Conservation (phyloP, 345 rosid genomes). For the Anacardium occidentale region DNA sequence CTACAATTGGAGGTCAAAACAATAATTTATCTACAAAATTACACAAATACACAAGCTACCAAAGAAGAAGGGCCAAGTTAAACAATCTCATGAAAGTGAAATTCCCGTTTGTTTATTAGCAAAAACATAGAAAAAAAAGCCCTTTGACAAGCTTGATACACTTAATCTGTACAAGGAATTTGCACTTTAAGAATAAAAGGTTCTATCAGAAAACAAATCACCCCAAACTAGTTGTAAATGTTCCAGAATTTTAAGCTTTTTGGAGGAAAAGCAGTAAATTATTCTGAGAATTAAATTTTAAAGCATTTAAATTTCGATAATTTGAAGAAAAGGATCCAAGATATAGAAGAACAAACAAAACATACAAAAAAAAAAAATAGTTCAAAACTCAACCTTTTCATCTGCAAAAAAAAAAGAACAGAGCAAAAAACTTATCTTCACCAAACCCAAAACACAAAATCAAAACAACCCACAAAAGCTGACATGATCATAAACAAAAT, state of each 20-base stretch:
- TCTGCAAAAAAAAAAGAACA: background rate
- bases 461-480: conserved; percentile 17
- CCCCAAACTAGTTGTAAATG: background rate
- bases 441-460: conserved; percentile 2
- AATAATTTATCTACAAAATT: conserved; percentile 6
- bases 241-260: background rate
- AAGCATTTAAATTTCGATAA: conserved; percentile 30
- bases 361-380: background rate
- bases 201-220: conserved; percentile 7
- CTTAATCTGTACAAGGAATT: conserved; percentile 16
- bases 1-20: conserved; percentile 12
- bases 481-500: conserved; percentile 18
- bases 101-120: background rate
- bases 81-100: conserved; percentile 5
- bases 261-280: conserved; percentile 11
- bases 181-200: background rate
- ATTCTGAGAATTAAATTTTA: conserved; percentile 9
- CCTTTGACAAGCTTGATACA: conserved; percentile 11
- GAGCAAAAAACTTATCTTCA: background rate
- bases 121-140: background rate
- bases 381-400: conserved; percentile 16
- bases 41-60: conserved; percentile 32
- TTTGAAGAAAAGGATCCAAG: conserved; percentile 24
- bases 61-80: conserved; percentile 21
- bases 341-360: conserved; percentile 18